Evolutionary conservation across 2,329 filamentous ascomycete genomes (phyloP).

Genomic region (Emergomyces pasteurianus): DNA sequence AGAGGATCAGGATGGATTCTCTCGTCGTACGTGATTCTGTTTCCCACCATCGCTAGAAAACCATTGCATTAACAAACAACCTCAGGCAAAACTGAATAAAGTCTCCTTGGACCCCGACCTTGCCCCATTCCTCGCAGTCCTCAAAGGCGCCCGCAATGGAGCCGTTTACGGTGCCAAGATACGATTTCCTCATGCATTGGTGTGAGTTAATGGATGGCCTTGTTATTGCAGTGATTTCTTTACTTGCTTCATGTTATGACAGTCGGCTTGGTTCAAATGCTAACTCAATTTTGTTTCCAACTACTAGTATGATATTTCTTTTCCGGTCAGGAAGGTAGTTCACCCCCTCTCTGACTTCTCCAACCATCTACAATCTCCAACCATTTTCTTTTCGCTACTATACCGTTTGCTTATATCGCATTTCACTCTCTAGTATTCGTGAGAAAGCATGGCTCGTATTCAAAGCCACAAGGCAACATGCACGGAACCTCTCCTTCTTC

Average conservation of each 20-base stretch:
- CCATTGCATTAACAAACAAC: background rate
- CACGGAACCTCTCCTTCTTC: conserved; percentile 82
- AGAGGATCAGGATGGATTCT: conserved; percentile 18
- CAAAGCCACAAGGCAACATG: conserved; percentile 80
- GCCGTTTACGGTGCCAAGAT: conserved; percentile 95
- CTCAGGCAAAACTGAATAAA: conserved; percentile 57
- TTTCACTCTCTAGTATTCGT: conserved; percentile 40
- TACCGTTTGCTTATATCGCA: background rate
- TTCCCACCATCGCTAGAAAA: background rate
- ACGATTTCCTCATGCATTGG: conserved; percentile 92
- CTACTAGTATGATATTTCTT: conserved; percentile 78
- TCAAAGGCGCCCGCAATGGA: conserved; percentile 94
- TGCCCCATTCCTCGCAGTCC: conserved; percentile 68
- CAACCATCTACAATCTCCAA: background rate
- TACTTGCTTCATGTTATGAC: background rate
- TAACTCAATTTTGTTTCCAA: conserved; percentile 4
- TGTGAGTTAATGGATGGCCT: conserved; percentile 38
- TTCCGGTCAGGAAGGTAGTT: conserved; percentile 77
- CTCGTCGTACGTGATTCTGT: conserved; percentile 18
- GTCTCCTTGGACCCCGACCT: conserved; percentile 73
- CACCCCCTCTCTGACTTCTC: background rate
- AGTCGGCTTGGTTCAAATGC: conserved; percentile 8
- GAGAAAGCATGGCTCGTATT: conserved; percentile 69
- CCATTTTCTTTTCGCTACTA: conserved; percentile 3
- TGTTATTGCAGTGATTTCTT: background rate